phyloP scores from a whole-genome alignment of 2,329 filamentous ascomycete species.

The Aspergillus tubingensis region DNA sequence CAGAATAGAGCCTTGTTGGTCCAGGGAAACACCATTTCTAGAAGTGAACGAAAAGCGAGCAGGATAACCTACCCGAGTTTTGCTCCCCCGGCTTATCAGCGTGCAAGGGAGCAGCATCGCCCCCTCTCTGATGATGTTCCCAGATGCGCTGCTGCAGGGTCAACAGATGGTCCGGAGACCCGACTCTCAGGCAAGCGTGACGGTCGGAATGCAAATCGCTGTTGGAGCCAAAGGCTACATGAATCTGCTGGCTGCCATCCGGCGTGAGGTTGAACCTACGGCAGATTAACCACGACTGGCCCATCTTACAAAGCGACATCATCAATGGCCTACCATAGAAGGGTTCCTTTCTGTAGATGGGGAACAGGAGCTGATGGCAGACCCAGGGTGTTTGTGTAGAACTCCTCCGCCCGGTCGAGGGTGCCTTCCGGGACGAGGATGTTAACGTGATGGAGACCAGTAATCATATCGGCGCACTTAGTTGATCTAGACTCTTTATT shows the following conservation, averaged over 20 bases:
- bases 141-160: conserved; percentile 53
- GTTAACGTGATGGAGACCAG: conserved; percentile 60
- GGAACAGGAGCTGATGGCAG: conserved; percentile 57
- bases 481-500: not conserved
- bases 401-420: conserved; percentile 53
- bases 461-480: conserved; percentile 46
- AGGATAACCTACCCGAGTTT: conserved; percentile 40
- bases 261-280: conserved; percentile 57
- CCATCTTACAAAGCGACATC: not conserved
- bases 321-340: conserved; percentile 53
- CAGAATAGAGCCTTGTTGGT: not conserved
- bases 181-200: conserved; percentile 62
- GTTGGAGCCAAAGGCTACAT: conserved; percentile 52
- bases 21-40: not conserved
- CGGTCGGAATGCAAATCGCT: conserved; percentile 44
- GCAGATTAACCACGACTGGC: not conserved
- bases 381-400: conserved; percentile 60
- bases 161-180: conserved; percentile 50
- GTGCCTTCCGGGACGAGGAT: conserved; percentile 58
- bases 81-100: conserved; percentile 58
- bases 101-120: conserved; percentile 53
- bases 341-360: conserved; percentile 49
- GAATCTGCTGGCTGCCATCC: conserved; percentile 57
- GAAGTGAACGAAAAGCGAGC: not conserved
- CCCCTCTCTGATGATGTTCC: conserved; percentile 53